These are phyloP conservation scores for Scenedesmus sp. DNA, from an alignment of 163 green algal species.

Conservation along the genomic window DNA sequence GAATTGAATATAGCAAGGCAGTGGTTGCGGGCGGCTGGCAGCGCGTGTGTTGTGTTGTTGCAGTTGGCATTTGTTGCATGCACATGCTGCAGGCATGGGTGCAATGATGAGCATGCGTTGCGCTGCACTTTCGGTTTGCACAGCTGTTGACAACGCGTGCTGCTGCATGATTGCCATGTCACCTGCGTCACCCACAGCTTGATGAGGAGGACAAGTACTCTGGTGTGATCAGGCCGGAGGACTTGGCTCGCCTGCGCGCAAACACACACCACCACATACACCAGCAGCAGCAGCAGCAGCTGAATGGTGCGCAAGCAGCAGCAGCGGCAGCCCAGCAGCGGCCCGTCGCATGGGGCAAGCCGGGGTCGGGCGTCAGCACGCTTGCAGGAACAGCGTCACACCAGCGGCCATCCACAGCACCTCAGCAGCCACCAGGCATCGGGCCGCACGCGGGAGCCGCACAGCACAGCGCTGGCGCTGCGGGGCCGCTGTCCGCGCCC, in stretches of 20 bases:
- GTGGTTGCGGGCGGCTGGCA: no score
- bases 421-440: slow-evolving; percentile 42
- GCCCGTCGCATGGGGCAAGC: slow-evolving; percentile 29
- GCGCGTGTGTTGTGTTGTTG: no score
- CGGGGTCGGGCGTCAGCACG: slow-evolving; percentile 28
- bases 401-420: slow-evolving; percentile 16
- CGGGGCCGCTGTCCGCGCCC: background rate
- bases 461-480: background rate
- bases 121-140: background rate
- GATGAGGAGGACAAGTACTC: slow-evolving; percentile 89
- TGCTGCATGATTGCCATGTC: background rate
- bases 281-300: slow-evolving; percentile 8
- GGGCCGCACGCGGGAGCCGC: background rate
- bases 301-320: slow-evolving; percentile 31
- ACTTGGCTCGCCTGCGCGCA: slow-evolving; percentile 13
- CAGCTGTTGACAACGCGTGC: background rate
- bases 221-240: slow-evolving; percentile 69
- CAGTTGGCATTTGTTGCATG: background rate
- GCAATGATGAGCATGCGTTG: background rate
- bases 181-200: slow-evolving; percentile 50
- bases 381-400: slow-evolving; percentile 36
- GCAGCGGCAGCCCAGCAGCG: slow-evolving; percentile 18
- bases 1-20: no score
- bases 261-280: slow-evolving; percentile 16
- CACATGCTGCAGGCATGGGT: background rate